Conservation (phyloP, 495 filamentous ascomycete genomes). For the Darksidea phi region DNA sequence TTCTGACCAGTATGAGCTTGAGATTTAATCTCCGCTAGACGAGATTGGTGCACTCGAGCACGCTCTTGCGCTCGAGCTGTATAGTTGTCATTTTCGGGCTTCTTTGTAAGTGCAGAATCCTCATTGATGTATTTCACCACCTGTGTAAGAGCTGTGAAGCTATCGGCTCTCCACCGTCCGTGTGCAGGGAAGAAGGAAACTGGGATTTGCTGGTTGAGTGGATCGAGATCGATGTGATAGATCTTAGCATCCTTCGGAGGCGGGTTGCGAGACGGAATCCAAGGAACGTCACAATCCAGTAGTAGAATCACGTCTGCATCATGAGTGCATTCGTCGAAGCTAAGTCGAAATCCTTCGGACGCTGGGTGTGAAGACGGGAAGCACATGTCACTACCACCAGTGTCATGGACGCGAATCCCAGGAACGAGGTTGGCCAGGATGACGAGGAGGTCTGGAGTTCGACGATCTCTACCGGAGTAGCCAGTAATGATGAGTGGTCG, state of each 20-base stretch:
- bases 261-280: constrained; percentile 63
- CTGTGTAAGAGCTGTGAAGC: constrained; percentile 43
- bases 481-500: constrained; percentile 33
- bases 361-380: constrained; percentile 32
- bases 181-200: constrained; percentile 50
- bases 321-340: constrained; percentile 16
- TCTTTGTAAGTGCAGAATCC: background rate
- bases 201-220: constrained; percentile 84
- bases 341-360: constrained; percentile 16
- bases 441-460: constrained; percentile 15
- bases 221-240: constrained; percentile 83
- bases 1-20: constrained; percentile 2
- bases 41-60: background rate
- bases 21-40: constrained; percentile 8
- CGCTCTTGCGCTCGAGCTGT: background rate
- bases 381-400: constrained; percentile 24
- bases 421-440: constrained; percentile 26
- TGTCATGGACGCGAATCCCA: constrained; percentile 31
- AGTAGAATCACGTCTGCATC: constrained; percentile 36
- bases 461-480: constrained; percentile 26
- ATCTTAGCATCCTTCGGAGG: constrained; percentile 60
- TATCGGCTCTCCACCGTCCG: constrained; percentile 44
- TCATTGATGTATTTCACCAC: constrained; percentile 35
- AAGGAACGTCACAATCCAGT: constrained; percentile 59
- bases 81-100: background rate